Evolutionary conservation across 2,329 filamentous ascomycete species (phyloP).

Genomic region (Colletotrichum liaoningense): DNA sequence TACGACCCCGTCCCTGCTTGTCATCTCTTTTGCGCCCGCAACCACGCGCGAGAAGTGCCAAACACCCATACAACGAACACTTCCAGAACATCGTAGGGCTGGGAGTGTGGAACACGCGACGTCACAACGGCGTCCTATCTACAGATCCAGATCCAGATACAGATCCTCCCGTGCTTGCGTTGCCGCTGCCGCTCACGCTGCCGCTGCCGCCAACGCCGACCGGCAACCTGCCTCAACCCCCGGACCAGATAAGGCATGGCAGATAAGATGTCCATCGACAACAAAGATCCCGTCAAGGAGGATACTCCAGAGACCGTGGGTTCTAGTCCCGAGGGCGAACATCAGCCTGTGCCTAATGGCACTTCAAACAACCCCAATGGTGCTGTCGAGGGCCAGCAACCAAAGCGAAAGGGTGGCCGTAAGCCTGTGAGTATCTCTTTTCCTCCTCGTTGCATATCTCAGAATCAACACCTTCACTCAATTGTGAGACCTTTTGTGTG

Average conservation of each 20-base stretch:
- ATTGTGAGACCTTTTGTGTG: constrained; percentile 18
- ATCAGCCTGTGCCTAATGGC: constrained; percentile 45
- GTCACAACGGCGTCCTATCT: constrained; percentile 49
- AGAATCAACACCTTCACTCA: constrained; percentile 28
- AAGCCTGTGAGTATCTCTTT: constrained; percentile 85
- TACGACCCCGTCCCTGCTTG: constrained; percentile 42
- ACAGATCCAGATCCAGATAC: constrained; percentile 18
- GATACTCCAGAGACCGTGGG: constrained; percentile 71
- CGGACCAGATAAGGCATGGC: constrained; percentile 63
- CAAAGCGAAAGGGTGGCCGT: constrained; percentile 96
- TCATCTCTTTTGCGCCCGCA: constrained; percentile 48
- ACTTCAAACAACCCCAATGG: constrained; percentile 43
- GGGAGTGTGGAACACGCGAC: constrained; percentile 42
- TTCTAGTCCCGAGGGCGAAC: constrained; percentile 70
- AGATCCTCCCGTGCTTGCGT: constrained; percentile 25
- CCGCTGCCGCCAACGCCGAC: constrained; percentile 51
- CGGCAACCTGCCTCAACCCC: constrained; percentile 41
- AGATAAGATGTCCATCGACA: constrained; percentile 76
- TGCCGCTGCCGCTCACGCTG: neutral
- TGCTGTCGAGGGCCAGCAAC: constrained; percentile 69
- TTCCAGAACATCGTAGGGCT: constrained; percentile 39
- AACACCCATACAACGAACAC: constrained; percentile 48
- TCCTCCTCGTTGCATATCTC: neutral
- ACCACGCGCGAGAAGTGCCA: constrained; percentile 42
- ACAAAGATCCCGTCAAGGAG: constrained; percentile 66